Evolutionary conservation across 2,329 filamentous ascomycete species (phyloP).

Genomic region (Dactylellina drechsleri): DNA sequence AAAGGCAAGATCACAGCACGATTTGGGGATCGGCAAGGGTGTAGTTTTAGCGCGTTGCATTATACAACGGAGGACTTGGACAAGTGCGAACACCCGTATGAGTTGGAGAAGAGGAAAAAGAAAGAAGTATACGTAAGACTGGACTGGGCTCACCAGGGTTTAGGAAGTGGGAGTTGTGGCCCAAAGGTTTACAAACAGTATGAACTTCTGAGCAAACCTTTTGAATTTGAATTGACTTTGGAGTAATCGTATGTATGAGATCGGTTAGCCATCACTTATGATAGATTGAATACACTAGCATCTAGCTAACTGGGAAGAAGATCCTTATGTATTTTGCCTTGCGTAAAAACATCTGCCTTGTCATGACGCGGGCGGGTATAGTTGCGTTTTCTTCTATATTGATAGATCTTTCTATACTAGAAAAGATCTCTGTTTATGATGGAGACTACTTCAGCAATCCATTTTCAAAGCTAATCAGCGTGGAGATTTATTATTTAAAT

Average conservation of each 20-base stretch:
- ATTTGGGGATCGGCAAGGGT: background rate
- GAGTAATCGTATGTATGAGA: slow-evolving; percentile 32
- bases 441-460: no score
- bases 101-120: slow-evolving; percentile 66
- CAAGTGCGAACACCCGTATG: slow-evolving; percentile 71
- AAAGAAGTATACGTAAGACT: slow-evolving; percentile 69
- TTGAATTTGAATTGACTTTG: slow-evolving; percentile 60
- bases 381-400: no score
- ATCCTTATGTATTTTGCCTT: no score
- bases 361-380: no score
- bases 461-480: no score
- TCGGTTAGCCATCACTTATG: no score
- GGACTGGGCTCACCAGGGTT: slow-evolving; percentile 72
- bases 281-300: no score
- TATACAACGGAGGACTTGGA: slow-evolving; percentile 64
- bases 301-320: no score
- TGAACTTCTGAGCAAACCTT: slow-evolving; percentile 60
- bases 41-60: slow-evolving; percentile 67
- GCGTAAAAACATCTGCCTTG: no score
- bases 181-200: slow-evolving; percentile 65
- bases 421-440: no score
- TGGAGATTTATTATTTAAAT: no score
- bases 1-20: slow-evolving; percentile 58
- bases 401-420: no score
- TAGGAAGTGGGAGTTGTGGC: slow-evolving; percentile 73